Evolutionary conservation across 1,139 yeast genomes (phyloP).

Genomic region (Kurtzmaniella quercitrusa): DNA sequence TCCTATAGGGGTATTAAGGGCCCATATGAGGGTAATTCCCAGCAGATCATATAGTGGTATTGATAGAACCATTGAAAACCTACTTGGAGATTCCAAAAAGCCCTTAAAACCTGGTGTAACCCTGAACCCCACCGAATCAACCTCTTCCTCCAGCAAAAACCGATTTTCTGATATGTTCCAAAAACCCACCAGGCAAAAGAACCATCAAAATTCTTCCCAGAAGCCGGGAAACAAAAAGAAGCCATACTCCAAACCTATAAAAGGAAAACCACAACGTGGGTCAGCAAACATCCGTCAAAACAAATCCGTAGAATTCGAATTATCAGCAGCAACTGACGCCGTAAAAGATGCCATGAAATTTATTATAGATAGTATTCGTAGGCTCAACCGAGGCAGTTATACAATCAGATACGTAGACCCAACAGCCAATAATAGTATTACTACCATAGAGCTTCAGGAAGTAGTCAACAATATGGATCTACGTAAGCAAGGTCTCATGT

Average conservation of each 20-base stretch:
- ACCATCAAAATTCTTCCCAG: not conserved
- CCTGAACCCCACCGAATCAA: not conserved
- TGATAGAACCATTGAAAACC: not conserved
- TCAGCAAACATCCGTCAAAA: not conserved
- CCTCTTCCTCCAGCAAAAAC: conserved; percentile 3
- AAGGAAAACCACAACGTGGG: conserved; percentile 3
- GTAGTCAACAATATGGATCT: conserved; percentile 30
- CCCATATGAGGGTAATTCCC: not conserved
- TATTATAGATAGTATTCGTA: conserved; percentile 25
- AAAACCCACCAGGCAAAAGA: conserved; percentile 5
- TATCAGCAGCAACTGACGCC: conserved; percentile 17
- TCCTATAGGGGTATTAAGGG: not conserved
- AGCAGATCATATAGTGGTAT: not conserved
- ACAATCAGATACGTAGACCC: conserved; percentile 26
- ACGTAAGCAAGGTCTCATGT: conserved; percentile 23
- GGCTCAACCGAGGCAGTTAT: conserved; percentile 16
- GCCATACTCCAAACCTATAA: not conserved
- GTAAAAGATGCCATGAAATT: conserved; percentile 28
- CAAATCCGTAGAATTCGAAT: conserved; percentile 13
- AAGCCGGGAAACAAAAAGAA: conserved; percentile 1
- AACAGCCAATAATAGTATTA: conserved; percentile 17
- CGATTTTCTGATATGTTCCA: conserved; percentile 1
- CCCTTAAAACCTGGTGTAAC: not conserved
- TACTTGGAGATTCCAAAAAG: not conserved
- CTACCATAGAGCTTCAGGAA: conserved; percentile 21